phyloP scores from a whole-genome alignment of 352 stramenopile genomes.

The Phytophthora agathidicida region DNA sequence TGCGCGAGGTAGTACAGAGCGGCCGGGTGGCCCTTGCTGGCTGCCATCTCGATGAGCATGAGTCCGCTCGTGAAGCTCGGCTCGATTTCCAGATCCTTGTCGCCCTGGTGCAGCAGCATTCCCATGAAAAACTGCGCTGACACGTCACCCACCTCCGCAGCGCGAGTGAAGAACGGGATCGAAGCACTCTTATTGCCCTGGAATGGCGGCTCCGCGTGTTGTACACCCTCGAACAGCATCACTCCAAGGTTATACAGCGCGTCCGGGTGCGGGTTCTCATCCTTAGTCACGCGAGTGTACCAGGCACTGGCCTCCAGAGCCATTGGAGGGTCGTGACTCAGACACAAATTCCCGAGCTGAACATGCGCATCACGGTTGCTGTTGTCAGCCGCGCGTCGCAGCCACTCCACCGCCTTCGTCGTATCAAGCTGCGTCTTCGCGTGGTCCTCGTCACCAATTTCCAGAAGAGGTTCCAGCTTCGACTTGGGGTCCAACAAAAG shows the following conservation, averaged over 20 bases:
- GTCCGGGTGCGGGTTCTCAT: constrained; percentile 71
- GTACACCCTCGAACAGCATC: constrained; percentile 76
- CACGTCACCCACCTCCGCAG: constrained; percentile 74
- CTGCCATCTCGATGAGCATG: constrained; percentile 83
- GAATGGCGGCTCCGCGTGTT: constrained; percentile 76
- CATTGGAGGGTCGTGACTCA: constrained; percentile 81
- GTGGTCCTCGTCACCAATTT: constrained; percentile 16
- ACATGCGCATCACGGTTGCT: constrained; percentile 81
- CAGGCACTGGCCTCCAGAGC: constrained; percentile 70
- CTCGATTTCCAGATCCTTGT: constrained; percentile 71
- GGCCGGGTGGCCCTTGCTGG: constrained; percentile 67
- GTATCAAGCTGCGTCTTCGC: constrained; percentile 46
- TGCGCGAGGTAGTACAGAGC: constrained; percentile 86
- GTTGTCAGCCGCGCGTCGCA: constrained; percentile 79
- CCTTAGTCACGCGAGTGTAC: constrained; percentile 69
- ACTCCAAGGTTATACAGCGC: constrained; percentile 86
- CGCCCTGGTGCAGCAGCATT: constrained; percentile 76
- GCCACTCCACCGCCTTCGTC: constrained; percentile 80
- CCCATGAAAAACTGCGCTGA: constrained; percentile 90
- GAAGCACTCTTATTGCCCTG: constrained; percentile 55
- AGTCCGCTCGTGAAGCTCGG: constrained; percentile 65
- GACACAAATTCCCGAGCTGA: constrained; percentile 80
- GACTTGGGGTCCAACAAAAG: constrained; percentile 65
- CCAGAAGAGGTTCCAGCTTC: constrained; percentile 54
- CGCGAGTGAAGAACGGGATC: constrained; percentile 81